phyloP scores from a whole-genome alignment of 192 early-diverging fungal species.

The Backusella tuberculispora region DNA sequence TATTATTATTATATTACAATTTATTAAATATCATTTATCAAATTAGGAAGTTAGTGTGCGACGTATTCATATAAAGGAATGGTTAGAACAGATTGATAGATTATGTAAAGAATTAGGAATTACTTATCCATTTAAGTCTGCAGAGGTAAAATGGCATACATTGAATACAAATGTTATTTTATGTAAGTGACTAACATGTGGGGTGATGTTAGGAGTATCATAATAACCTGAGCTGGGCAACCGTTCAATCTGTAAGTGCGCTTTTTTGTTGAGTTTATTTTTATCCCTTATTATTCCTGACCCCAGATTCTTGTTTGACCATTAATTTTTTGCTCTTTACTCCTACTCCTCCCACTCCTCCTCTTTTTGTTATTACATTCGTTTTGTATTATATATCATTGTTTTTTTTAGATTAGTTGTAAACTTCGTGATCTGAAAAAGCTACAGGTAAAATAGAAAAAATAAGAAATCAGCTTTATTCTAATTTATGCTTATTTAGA shows the following conservation, averaged over 20 bases:
- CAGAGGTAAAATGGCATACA: slow-evolving; percentile 19
- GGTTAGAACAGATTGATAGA: slow-evolving; percentile 2
- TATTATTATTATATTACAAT: neutral
- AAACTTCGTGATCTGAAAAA: slow-evolving; percentile 19
- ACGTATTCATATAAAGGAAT: slow-evolving; percentile 4
- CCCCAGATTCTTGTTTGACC: neutral
- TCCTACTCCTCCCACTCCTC: neutral
- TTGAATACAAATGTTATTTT: slow-evolving; percentile 13
- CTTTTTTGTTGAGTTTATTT: neutral
- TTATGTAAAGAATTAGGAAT: slow-evolving; percentile 15
- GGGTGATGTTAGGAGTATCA: slow-evolving; percentile 1
- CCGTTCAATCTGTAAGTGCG: slow-evolving; percentile 34
- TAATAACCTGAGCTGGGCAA: slow-evolving; percentile 37
- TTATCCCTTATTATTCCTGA: neutral
- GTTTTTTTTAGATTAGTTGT: slow-evolving; percentile 17
- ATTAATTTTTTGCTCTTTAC: neutral
- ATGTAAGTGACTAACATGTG: neutral
- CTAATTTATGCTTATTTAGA: slow-evolving; percentile 6
- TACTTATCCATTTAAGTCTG: slow-evolving; percentile 21
- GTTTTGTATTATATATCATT: neutral
- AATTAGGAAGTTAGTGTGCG: slow-evolving; percentile 6
- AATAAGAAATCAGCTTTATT: neutral
- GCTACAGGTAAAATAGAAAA: slow-evolving; percentile 9
- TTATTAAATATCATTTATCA: neutral
- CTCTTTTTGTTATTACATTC: neutral